These are phyloP conservation scores for Candida patagonica DNA, from an alignment of 805 yeast genomes.

Conservation along the genomic window DNA sequence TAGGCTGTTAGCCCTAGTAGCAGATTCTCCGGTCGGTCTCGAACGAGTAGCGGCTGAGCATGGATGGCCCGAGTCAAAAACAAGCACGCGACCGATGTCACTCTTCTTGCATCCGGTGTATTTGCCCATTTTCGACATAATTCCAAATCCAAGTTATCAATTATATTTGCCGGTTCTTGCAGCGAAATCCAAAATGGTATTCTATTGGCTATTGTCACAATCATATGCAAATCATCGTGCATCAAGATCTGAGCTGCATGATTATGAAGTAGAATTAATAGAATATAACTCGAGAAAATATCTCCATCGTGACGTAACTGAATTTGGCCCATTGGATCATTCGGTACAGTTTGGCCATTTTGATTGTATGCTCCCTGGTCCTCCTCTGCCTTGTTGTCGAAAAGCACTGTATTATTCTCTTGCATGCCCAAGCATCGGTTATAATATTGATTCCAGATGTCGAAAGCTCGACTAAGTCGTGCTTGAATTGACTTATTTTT, in stretches of 20 bases:
- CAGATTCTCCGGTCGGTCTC: slow-evolving; percentile 14
- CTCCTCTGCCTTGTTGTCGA: not conserved
- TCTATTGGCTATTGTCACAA: slow-evolving; percentile 21
- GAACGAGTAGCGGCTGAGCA: slow-evolving; percentile 14
- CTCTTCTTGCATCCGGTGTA: slow-evolving; percentile 21
- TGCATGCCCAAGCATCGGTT: slow-evolving; percentile 20
- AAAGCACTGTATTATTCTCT: slow-evolving; percentile 8
- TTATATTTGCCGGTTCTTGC: slow-evolving; percentile 11
- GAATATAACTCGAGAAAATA: slow-evolving; percentile 20
- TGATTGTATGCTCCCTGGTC: not conserved
- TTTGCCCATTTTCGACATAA: slow-evolving; percentile 22
- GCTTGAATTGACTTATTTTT: slow-evolving; percentile 21
- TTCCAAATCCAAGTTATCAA: not conserved
- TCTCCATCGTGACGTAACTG: slow-evolving; percentile 7
- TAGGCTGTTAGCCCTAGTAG: slow-evolving; percentile 23
- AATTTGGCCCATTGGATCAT: slow-evolving; percentile 14
- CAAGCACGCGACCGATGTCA: slow-evolving; percentile 21
- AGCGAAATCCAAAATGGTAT: slow-evolving; percentile 13
- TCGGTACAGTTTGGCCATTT: slow-evolving; percentile 6
- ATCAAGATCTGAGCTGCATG: slow-evolving; percentile 23
- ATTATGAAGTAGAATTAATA: slow-evolving; percentile 21
- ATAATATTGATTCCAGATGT: slow-evolving; percentile 24
- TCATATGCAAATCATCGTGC: slow-evolving; percentile 25
- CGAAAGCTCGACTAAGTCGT: slow-evolving; percentile 24
- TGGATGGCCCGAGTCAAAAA: slow-evolving; percentile 22